Percentiles rank a stretch among this genome's conserved stretches.
Conservation (phyloP, 2,329 filamentous ascomycete species). For the Drechslerella dactyloides region DNA sequence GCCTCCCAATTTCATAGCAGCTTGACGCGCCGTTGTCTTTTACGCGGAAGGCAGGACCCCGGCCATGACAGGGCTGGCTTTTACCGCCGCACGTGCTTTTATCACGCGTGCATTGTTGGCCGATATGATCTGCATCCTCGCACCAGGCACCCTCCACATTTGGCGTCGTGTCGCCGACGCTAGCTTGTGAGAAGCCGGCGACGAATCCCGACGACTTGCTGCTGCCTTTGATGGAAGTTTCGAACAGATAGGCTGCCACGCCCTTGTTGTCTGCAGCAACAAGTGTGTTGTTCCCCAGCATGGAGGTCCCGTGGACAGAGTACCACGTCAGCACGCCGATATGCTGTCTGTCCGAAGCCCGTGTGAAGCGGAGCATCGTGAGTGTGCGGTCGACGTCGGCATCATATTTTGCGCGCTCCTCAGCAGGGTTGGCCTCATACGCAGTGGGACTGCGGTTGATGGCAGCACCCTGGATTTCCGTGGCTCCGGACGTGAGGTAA, state of each 20-base stretch:
- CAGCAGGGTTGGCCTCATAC: conserved; percentile 81
- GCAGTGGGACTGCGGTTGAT: conserved; percentile 88
- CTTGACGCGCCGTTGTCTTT: conserved; percentile 69
- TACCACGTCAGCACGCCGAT: conserved; percentile 85
- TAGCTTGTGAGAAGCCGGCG: conserved; percentile 89
- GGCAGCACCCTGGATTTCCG: conserved; percentile 75
- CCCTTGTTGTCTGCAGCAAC: conserved; percentile 97
- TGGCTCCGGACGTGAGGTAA: conserved; percentile 72
- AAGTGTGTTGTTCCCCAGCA: conserved; percentile 89
- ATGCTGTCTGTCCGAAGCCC: conserved; percentile 75
- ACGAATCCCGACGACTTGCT: conserved; percentile 72
- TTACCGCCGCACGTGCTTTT: conserved; percentile 84
- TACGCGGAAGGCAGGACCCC: conserved; percentile 72
- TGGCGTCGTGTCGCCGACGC: conserved; percentile 87
- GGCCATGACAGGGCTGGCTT: conserved; percentile 74
- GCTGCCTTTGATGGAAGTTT: conserved; percentile 68
- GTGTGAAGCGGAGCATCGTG: conserved; percentile 78
- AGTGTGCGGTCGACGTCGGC: conserved; percentile 62
- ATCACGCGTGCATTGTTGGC: conserved; percentile 72
- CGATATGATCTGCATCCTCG: conserved; percentile 70
- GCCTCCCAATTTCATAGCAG: conserved; percentile 75
- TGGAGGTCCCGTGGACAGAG: conserved; percentile 86
- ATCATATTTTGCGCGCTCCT: conserved; percentile 74
- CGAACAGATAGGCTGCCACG: conserved; percentile 83
- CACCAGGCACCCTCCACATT: conserved; percentile 89